Evolutionary conservation across 805 yeast species (phyloP).

Genomic region (Starmerella sirachaensis): DNA sequence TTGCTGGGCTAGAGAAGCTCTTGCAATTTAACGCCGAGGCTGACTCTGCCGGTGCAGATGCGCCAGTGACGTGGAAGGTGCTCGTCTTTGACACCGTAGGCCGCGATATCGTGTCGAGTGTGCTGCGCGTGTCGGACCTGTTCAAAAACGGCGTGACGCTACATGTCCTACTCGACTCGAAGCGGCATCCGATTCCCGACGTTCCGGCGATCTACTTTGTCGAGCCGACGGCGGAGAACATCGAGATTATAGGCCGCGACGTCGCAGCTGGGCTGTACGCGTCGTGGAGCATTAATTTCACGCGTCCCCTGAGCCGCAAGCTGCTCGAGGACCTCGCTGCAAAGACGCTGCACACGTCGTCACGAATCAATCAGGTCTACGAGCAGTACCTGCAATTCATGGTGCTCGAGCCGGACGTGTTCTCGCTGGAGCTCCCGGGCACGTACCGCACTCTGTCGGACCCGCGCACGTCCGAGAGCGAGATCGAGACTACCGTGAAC

Average conservation of each 20-base stretch:
- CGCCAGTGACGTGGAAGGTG: constrained; percentile 60
- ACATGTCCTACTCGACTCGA: constrained; percentile 61
- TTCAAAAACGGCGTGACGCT: constrained; percentile 84
- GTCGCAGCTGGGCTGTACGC: constrained; percentile 65
- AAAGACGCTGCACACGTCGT: constrained; percentile 57
- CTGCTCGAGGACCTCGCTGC: constrained; percentile 80
- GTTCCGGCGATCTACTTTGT: constrained; percentile 91
- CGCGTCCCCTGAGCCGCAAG: constrained; percentile 64
- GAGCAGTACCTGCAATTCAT: constrained; percentile 89
- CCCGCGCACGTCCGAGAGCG: constrained; percentile 62
- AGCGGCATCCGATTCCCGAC: constrained; percentile 77
- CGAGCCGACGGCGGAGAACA: constrained; percentile 71
- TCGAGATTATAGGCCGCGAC: constrained; percentile 58
- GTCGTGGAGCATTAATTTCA: constrained; percentile 71
- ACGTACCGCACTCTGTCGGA: constrained; percentile 59
- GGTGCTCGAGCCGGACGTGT: constrained; percentile 86
- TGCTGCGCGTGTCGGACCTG: constrained; percentile 83
- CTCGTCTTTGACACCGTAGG: constrained; percentile 70
- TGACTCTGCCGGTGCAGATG: constrained; percentile 17
- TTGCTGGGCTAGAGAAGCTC: constrained; percentile 61
- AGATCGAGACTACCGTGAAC: constrained; percentile 56
- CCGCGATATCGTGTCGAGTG: constrained; percentile 77
- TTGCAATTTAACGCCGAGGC: constrained; percentile 64
- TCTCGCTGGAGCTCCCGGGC: constrained; percentile 57
- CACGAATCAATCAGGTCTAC: constrained; percentile 70